A percentile compares a stretch with the other conserved stretches of the same genome.
Conservation (phyloP, 495 filamentous ascomycete genomes). For the Hyaloscypha hepaticicola region DNA sequence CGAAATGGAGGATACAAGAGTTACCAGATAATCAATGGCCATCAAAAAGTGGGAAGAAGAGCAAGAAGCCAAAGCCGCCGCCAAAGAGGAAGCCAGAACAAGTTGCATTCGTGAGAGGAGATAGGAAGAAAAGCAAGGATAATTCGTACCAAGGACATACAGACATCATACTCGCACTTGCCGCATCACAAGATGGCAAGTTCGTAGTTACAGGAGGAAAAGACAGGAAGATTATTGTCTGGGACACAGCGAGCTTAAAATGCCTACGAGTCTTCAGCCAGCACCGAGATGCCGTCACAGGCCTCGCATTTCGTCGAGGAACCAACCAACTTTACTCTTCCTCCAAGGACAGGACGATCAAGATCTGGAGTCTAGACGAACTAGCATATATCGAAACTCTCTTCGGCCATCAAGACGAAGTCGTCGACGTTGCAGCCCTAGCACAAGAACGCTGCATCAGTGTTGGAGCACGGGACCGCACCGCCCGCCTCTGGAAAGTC, state of each 20-base stretch:
- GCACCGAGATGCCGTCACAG: slow-evolving; percentile 83
- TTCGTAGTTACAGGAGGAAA: slow-evolving; percentile 87
- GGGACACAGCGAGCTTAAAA: slow-evolving; percentile 74
- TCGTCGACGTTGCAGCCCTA: slow-evolving; percentile 78
- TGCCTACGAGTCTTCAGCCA: slow-evolving; percentile 84
- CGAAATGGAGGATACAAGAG: slow-evolving; percentile 81
- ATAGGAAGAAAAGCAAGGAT: slow-evolving; percentile 59
- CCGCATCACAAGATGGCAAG: slow-evolving; percentile 83
- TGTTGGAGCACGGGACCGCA: slow-evolving; percentile 87
- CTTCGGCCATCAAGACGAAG: slow-evolving; percentile 91
- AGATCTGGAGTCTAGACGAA: slow-evolving; percentile 73
- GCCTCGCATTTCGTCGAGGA: slow-evolving; percentile 79
- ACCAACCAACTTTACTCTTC: slow-evolving; percentile 91
- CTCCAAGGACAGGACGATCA: slow-evolving; percentile 85
- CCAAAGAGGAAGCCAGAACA: slow-evolving; percentile 70
- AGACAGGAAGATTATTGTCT: slow-evolving; percentile 80
- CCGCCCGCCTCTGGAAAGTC: slow-evolving; percentile 95
- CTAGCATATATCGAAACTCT: slow-evolving; percentile 91
- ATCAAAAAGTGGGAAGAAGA: slow-evolving; percentile 50
- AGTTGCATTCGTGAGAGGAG: slow-evolving; percentile 62
- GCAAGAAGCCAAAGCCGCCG: slow-evolving; percentile 63
- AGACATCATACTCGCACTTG: slow-evolving; percentile 73
- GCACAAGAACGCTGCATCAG: slow-evolving; percentile 84
- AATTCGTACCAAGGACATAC: slow-evolving; percentile 71
- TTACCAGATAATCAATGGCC: slow-evolving; percentile 48